These are phyloP conservation scores for Beauveria brongniartii DNA, from an alignment of 2,329 filamentous ascomycete genomes.

Conservation along the genomic window DNA sequence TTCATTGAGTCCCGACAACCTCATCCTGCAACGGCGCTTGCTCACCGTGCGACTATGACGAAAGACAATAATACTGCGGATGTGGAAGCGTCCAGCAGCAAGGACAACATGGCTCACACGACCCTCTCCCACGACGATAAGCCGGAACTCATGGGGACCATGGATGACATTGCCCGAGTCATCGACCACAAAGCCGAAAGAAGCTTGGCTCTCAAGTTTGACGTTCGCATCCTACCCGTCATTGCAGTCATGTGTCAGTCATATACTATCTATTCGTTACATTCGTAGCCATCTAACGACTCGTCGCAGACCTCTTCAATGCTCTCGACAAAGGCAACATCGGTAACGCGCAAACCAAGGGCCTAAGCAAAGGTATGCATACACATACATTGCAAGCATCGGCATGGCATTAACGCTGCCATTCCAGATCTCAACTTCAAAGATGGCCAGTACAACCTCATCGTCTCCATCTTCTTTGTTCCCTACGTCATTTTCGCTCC, in stretches of 20 bases:
- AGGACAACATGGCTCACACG: not conserved
- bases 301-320: constrained; percentile 35
- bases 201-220: constrained; percentile 45
- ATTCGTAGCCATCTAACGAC: not conserved
- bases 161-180: constrained; percentile 21
- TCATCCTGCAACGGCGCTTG: not conserved
- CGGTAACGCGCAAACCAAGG: constrained; percentile 48
- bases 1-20: not conserved
- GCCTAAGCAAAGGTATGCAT: constrained; percentile 28
- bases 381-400: constrained; percentile 16
- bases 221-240: constrained; percentile 44
- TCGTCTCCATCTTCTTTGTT: constrained; percentile 66
- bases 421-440: constrained; percentile 43
- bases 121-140: constrained; percentile 11
- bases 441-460: constrained; percentile 58
- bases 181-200: constrained; percentile 38
- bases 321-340: constrained; percentile 36
- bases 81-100: constrained; percentile 4
- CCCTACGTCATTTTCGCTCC: constrained; percentile 67
- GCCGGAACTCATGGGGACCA: constrained; percentile 7
- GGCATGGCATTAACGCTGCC: constrained; percentile 30
- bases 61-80: not conserved
- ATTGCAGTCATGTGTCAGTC: constrained; percentile 43
- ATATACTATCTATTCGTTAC: not conserved
- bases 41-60: not conserved